These are phyloP conservation scores for Backusella westeae DNA, from an alignment of 192 early-diverging fungal genomes.

Conservation along the genomic window DNA sequence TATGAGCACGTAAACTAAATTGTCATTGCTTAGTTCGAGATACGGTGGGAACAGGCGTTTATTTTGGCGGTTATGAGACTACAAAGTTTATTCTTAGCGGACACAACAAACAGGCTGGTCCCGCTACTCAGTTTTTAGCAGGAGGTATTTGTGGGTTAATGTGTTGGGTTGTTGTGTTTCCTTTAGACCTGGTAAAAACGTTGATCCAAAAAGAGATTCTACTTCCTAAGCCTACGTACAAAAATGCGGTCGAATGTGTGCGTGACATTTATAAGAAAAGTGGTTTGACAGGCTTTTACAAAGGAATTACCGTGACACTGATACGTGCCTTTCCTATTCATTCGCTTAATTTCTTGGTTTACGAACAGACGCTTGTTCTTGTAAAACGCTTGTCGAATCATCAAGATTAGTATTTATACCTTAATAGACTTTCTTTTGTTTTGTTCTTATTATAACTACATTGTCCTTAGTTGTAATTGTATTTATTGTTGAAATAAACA, in stretches of 20 bases:
- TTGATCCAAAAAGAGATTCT: constrained; percentile 71
- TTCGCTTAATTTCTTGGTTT: constrained; percentile 77
- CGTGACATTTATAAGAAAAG: constrained; percentile 49
- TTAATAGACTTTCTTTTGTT: background rate
- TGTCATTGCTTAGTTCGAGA: constrained; percentile 47
- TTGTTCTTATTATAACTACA: background rate
- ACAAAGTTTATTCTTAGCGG: constrained; percentile 43
- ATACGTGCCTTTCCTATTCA: constrained; percentile 79
- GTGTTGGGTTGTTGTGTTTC: constrained; percentile 77
- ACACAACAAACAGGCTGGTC: constrained; percentile 35
- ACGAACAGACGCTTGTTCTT: constrained; percentile 54
- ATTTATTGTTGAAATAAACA: background rate
- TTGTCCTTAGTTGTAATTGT: background rate
- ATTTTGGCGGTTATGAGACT: constrained; percentile 72
- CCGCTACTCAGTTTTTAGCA: constrained; percentile 68
- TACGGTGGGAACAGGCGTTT: constrained; percentile 70
- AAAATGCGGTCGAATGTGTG: constrained; percentile 42
- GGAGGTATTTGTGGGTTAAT: constrained; percentile 76
- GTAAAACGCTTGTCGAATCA: constrained; percentile 8
- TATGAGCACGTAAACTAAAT: background rate
- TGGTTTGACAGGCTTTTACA: constrained; percentile 64
- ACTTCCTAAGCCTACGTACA: constrained; percentile 43
- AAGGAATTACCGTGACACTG: constrained; percentile 71
- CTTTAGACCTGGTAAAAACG: constrained; percentile 72
- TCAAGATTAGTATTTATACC: background rate